Percentiles rank a stretch among this genome's conserved stretches.
Conservation (phyloP, 257 asterid species). For the Ilex aquifolium region DNA sequence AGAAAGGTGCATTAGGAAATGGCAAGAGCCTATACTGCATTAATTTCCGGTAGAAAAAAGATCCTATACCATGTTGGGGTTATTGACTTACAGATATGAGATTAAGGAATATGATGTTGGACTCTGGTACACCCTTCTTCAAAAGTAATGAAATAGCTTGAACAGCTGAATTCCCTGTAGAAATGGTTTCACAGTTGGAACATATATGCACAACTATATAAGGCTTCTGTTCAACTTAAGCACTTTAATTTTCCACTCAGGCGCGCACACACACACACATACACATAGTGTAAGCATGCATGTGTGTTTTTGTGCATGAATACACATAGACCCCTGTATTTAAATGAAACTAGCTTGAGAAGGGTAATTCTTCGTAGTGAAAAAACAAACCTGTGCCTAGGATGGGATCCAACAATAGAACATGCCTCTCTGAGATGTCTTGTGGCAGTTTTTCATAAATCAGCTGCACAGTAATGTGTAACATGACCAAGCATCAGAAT, state of each 20-base stretch:
- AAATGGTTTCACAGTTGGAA: background rate
- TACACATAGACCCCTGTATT: too few species aligned
- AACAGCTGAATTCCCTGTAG: conserved; percentile 91
- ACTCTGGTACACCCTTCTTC: conserved; percentile 92
- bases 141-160: conserved; percentile 81
- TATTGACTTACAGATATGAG: conserved; percentile 21
- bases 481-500: background rate
- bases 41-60: too few species aligned
- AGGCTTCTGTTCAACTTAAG: too few species aligned
- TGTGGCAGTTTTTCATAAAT: conserved; percentile 88
- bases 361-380: too few species aligned
- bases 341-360: conserved; percentile 24
- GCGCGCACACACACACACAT: background rate
- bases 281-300: too few species aligned
- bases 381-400: conserved; percentile 85
- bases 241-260: too few species aligned
- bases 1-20: background rate
- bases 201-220: too few species aligned
- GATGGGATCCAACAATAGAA: conserved; percentile 87
- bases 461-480: conserved; percentile 44
- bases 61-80: background rate
- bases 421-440: conserved; percentile 92
- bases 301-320: too few species aligned
- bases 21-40: background rate
- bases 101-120: conserved; percentile 91